Evolutionary conservation across 345 rosid species (phyloP).

Genomic region (Turnera subulata): DNA sequence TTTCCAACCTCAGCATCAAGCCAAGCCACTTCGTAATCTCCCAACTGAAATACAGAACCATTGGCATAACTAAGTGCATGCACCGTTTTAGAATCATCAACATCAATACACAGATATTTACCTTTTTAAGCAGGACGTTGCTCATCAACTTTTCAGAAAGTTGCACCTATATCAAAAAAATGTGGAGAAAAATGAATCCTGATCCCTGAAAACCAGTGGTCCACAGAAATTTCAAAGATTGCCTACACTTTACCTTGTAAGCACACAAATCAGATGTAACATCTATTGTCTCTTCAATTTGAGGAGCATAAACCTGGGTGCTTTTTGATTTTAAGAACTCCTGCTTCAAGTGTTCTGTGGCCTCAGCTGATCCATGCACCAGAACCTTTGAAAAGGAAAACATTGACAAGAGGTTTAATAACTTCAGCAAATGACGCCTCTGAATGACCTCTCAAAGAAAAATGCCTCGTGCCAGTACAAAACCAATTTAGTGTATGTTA

Average conservation of each 20-base stretch:
- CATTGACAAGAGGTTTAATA: neutral
- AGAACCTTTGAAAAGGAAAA: conserved; percentile 54
- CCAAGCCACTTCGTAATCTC: conserved; percentile 95
- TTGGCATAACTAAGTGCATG: conserved; percentile 1
- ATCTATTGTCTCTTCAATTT: conserved; percentile 83
- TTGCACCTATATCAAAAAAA: conserved; percentile 60
- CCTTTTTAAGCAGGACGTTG: conserved; percentile 92
- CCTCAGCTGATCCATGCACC: conserved; percentile 97
- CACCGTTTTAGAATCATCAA: neutral
- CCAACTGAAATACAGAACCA: conserved; percentile 46
- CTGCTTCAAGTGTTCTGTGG: conserved; percentile 95
- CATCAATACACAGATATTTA: conserved; percentile 15
- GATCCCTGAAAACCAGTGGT: neutral
- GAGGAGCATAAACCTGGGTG: conserved; percentile 85
- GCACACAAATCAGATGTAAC: conserved; percentile 97
- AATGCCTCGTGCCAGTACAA: neutral
- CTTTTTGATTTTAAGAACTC: conserved; percentile 58
- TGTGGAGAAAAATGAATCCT: conserved; percentile 14
- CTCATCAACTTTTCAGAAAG: conserved; percentile 97
- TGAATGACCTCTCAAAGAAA: neutral
- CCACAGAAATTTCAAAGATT: neutral
- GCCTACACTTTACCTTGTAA: conserved; percentile 54
- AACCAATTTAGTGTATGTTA: neutral
- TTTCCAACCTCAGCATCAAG: conserved; percentile 84
- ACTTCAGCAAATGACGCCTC: conserved; percentile 1